Evolutionary conservation across 768 basidiomycete species (phyloP).

Genomic region (Boletus patriciae): DNA sequence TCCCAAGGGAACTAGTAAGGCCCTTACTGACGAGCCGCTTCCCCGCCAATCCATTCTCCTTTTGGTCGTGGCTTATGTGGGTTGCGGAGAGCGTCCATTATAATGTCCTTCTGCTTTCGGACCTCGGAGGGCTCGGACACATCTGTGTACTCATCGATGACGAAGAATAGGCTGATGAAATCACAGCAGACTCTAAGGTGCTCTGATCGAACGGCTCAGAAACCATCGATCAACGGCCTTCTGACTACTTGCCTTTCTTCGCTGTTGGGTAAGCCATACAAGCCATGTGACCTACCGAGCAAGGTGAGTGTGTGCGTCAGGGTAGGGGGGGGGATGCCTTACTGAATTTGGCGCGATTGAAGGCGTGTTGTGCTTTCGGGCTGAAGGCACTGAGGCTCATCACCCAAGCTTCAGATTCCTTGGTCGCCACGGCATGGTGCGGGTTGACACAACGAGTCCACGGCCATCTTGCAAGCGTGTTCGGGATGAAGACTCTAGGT

Average conservation of each 20-base stretch:
- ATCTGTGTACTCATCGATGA: slow-evolving; percentile 54
- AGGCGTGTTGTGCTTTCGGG: slow-evolving; percentile 13
- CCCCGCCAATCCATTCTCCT: slow-evolving; percentile 15
- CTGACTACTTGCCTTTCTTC: slow-evolving; percentile 5
- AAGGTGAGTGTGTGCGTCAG: background rate
- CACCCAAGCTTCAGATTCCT: slow-evolving; percentile 11
- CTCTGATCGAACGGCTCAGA: slow-evolving; percentile 1
- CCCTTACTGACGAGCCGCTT: slow-evolving; percentile 18
- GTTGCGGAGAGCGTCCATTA: slow-evolving; percentile 22
- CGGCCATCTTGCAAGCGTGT: slow-evolving; percentile 19
- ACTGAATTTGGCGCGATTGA: slow-evolving; percentile 14
- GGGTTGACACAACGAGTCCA: slow-evolving; percentile 16
- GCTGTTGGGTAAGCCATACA: slow-evolving; percentile 11
- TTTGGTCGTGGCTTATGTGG: slow-evolving; percentile 13
- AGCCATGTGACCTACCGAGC: slow-evolving; percentile 6
- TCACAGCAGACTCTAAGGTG: slow-evolving; percentile 43
- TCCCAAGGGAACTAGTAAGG: no score
- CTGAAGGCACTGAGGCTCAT: slow-evolving; percentile 10
- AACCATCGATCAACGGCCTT: no score
- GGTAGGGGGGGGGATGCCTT: background rate
- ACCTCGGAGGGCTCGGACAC: slow-evolving; percentile 33
- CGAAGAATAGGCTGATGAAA: slow-evolving; percentile 50
- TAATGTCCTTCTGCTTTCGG: slow-evolving; percentile 20
- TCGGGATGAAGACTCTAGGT: slow-evolving; percentile 15
- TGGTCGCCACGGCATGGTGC: slow-evolving; percentile 3